Evolutionary conservation across 257 asterid species (phyloP).

Genomic region (Linderniella brevidens): DNA sequence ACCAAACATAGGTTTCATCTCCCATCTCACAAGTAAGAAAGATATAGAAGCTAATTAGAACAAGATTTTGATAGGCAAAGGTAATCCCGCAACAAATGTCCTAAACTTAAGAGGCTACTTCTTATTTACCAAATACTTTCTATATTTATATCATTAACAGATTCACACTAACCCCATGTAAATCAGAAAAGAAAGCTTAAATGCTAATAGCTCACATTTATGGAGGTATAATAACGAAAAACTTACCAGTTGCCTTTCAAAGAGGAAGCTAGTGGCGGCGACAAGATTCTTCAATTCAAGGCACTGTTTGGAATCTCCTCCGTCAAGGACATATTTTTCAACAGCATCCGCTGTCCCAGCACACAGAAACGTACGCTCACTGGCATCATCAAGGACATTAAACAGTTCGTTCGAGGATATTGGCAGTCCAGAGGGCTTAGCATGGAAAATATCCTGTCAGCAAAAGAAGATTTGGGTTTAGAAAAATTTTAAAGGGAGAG

Average conservation of each 20-base stretch:
- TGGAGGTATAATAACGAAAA: slow-evolving; percentile 3
- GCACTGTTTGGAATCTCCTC: slow-evolving; percentile 46
- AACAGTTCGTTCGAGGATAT: slow-evolving; percentile 65
- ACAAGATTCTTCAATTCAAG: slow-evolving; percentile 70
- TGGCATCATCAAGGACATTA: slow-evolving; percentile 80
- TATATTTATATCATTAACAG: no score
- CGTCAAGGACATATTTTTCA: slow-evolving; percentile 59
- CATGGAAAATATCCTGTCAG: slow-evolving; percentile 72
- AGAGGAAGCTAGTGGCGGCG: slow-evolving; percentile 66
- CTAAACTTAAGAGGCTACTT: no score
- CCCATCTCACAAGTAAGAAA: no score
- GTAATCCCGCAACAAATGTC: no score
- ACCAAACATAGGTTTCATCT: no score
- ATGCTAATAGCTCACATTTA: neutral
- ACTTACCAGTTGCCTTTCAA: slow-evolving; percentile 78
- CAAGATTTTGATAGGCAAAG: no score
- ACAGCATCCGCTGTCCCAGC: slow-evolving; percentile 80
- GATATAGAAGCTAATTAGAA: no score
- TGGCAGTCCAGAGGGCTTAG: slow-evolving; percentile 43
- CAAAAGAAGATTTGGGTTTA: slow-evolving; percentile 9
- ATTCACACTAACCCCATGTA: neutral
- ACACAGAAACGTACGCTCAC: slow-evolving; percentile 84
- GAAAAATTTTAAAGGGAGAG: slow-evolving; percentile 8
- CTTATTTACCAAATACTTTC: no score
- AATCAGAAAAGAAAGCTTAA: slow-evolving; percentile 4